Evolutionary conservation across 2,329 filamentous ascomycete species (phyloP), one percentile per base, ranked within the genome.

Genomic region (Phialemoniopsis sp.): DNA sequence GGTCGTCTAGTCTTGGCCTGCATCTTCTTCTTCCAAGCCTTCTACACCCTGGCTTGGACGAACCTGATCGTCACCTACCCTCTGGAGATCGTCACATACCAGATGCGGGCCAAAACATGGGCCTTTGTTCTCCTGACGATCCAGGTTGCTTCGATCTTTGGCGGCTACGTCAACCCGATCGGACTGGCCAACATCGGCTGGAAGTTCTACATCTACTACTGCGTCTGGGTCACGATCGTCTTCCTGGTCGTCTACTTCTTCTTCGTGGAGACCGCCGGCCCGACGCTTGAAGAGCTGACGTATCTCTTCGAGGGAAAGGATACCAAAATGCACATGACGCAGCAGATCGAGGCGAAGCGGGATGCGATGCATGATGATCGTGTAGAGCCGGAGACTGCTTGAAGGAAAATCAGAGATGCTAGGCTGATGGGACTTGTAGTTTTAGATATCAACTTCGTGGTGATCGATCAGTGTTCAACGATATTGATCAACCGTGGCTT

Each of bases 241-340:
- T 55, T 68, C 31, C 38, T 35, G 18, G 49, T 62, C 78, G 84
- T 93, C 37, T 93, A 82, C 63, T 86, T 90, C 61, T 73, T 90
- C 46, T 94, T 91, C 58, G 87, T 88, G 8, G 88, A 94, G 64
- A 94, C 88, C 0, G 85, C 84, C 45, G 89, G 88, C 44, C 76
- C 89, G 41, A 82, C 86, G 38, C 68, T 93, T 17, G 87, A 93
- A 66, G 87, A 93, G 37, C 52, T 68, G 34, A 49, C 62, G 3
- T 67, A 26, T 60, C 2, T 47, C 62, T 3, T 54, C 54, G 13
- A 62, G 30, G 30, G 21, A 6, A 26, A 26, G 21, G 21, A 26
- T 26, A 26, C 21, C 21, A 26, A 26, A 10, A 26, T 26, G 21
- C 21, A 26, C 21, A 26, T 32, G 30, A 32, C 30, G 7, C 30